Conservation (phyloP, 2,329 filamentous ascomycete genomes). For the Blastomyces silverae region DNA sequence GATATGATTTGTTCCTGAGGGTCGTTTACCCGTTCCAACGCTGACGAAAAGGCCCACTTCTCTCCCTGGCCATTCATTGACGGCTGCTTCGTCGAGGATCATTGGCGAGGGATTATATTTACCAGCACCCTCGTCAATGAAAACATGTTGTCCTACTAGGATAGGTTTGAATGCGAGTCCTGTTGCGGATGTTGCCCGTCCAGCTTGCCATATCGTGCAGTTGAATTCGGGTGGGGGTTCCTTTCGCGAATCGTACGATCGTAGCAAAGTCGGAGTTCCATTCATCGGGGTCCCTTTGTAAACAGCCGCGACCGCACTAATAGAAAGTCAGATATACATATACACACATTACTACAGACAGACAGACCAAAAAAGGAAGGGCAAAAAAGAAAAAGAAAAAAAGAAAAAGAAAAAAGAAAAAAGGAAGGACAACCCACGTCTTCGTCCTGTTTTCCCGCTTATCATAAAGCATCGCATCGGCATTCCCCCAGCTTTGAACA, state of each 20-base stretch:
- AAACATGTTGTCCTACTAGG: constrained; percentile 83
- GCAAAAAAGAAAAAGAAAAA: constrained; percentile 12
- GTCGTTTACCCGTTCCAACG: constrained; percentile 85
- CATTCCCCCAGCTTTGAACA: constrained; percentile 61
- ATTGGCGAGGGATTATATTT: constrained; percentile 86
- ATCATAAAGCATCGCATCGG: constrained; percentile 83
- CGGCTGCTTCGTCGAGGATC: constrained; percentile 78
- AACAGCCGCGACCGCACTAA: constrained; percentile 81
- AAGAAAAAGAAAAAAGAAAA: constrained; percentile 10
- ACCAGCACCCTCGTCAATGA: constrained; percentile 86
- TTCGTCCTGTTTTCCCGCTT: constrained; percentile 77
- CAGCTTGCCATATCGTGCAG: constrained; percentile 95
- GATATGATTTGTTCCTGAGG: constrained; percentile 60
- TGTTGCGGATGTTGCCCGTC: constrained; percentile 85
- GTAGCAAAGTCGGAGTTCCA: constrained; percentile 63
- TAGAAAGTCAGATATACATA: constrained; percentile 15
- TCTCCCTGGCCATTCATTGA: constrained; percentile 91
- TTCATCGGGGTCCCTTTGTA: constrained; percentile 73
- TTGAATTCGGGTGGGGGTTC: constrained; percentile 87
- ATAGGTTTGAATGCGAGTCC: constrained; percentile 94
- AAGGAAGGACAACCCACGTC: constrained; percentile 57
- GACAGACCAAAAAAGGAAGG: background rate
- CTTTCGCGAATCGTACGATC: constrained; percentile 91
- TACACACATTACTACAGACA: background rate
- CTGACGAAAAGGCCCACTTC: constrained; percentile 90